phyloP scores from a whole-genome alignment of 2,329 filamentous ascomycete genomes.

The Aspergillus quadricinctus region DNA sequence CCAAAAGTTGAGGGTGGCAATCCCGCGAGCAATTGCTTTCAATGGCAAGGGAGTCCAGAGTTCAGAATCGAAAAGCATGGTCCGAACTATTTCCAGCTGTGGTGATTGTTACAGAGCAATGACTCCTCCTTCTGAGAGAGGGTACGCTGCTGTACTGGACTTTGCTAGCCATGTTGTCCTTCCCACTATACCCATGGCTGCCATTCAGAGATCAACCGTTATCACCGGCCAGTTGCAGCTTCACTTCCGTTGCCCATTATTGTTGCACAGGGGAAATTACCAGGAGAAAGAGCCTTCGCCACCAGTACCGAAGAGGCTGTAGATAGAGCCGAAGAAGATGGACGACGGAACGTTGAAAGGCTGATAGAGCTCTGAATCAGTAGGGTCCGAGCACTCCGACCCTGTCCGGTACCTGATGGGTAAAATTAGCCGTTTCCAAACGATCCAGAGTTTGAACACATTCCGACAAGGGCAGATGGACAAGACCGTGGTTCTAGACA shows the following conservation, averaged over 20 bases:
- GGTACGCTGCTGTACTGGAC: conserved; percentile 17
- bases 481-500: neutral
- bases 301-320: neutral
- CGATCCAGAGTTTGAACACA: neutral
- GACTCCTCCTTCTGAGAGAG: conserved; percentile 4
- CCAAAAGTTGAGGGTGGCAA: neutral
- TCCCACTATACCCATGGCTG: neutral
- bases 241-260: neutral
- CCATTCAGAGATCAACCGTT: conserved; percentile 1
- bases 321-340: neutral
- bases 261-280: conserved; percentile 6
- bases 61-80: neutral
- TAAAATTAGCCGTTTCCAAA: neutral
- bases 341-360: neutral
- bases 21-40: neutral
- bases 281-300: neutral
- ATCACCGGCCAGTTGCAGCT: conserved; percentile 15
- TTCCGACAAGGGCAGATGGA: conserved; percentile 1
- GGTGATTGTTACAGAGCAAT: neutral
- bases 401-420: neutral
- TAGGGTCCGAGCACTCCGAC: neutral
- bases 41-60: neutral
- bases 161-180: conserved; percentile 2
- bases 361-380: neutral
- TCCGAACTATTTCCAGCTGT: conserved; percentile 1